Evolutionary conservation across 2,329 filamentous ascomycete genomes (phyloP).

Genomic region (Chalara sp.): DNA sequence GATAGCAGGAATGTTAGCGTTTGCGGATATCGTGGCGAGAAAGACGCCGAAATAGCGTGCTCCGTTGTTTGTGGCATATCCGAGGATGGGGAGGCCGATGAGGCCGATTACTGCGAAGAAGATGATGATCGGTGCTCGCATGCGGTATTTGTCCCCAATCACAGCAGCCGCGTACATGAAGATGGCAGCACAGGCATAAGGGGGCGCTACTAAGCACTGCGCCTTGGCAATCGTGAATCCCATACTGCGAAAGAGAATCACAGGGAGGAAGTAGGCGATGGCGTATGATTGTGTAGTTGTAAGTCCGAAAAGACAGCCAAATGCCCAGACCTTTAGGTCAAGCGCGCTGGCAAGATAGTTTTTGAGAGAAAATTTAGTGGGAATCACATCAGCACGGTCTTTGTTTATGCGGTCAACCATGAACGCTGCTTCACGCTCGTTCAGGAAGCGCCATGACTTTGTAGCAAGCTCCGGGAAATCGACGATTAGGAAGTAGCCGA

Average conservation of each 20-base stretch:
- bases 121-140: constrained; percentile 16
- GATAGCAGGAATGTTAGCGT: constrained; percentile 67
- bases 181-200: constrained; percentile 40
- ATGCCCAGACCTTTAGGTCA: constrained; percentile 55
- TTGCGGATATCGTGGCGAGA: constrained; percentile 45
- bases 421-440: constrained; percentile 43
- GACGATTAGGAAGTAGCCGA: constrained; percentile 51
- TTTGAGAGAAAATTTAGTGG: constrained; percentile 39
- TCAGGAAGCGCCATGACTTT: constrained; percentile 41
- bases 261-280: constrained; percentile 71
- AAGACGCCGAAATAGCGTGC: constrained; percentile 48
- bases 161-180: constrained; percentile 39
- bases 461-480: constrained; percentile 56
- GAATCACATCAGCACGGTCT: constrained; percentile 48
- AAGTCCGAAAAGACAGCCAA: constrained; percentile 54
- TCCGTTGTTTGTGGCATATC: constrained; percentile 40
- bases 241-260: constrained; percentile 60
- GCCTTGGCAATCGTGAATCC: constrained; percentile 43
- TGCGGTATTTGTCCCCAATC: constrained; percentile 46
- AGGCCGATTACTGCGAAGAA: not conserved
- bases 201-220: constrained; percentile 49
- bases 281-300: constrained; percentile 69
- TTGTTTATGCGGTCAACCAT: constrained; percentile 45
- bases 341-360: constrained; percentile 39
- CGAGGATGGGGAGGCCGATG: constrained; percentile 34